phyloP scores from a whole-genome alignment of 805 yeast genomes.

The Teunomyces gatunensis region DNA sequence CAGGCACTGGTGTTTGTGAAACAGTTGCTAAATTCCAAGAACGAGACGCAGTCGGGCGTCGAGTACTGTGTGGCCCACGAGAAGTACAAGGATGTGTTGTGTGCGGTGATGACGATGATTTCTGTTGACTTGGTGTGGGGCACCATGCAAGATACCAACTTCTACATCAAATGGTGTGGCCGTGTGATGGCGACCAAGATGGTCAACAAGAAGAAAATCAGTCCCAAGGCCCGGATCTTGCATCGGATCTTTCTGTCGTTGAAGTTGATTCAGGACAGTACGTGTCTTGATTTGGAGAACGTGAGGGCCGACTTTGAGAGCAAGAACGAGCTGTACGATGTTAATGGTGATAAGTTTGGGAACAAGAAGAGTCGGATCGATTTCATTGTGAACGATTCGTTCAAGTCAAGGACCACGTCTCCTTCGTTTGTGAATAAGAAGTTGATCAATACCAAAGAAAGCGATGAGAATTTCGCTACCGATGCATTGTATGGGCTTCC shows the following conservation, averaged over 20 bases:
- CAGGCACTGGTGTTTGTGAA: constrained; percentile 72
- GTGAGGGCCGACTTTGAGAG: constrained; percentile 34
- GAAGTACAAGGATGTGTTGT: constrained; percentile 79
- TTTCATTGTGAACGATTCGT: constrained; percentile 19
- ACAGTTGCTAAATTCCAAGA: constrained; percentile 44
- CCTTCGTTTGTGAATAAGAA: constrained; percentile 43
- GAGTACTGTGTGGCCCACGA: constrained; percentile 50
- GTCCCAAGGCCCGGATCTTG: constrained; percentile 71
- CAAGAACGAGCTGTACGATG: constrained; percentile 31
- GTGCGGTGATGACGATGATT: constrained; percentile 82
- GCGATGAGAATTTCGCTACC: constrained; percentile 62
- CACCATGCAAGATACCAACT: constrained; percentile 79
- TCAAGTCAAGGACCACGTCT: constrained; percentile 20
- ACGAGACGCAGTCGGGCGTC: constrained; percentile 32
- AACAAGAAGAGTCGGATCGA: constrained; percentile 23
- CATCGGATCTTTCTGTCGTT: constrained; percentile 77
- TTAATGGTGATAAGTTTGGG: constrained; percentile 32
- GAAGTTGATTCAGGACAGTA: constrained; percentile 74
- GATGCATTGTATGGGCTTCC: constrained; percentile 86
- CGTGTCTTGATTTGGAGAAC: constrained; percentile 42
- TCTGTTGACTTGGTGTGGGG: constrained; percentile 91
- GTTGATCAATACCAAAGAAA: constrained; percentile 45
- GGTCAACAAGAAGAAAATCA: constrained; percentile 58
- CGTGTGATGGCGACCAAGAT: constrained; percentile 68
- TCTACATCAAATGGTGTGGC: constrained; percentile 75